Evolutionary conservation across 2,329 filamentous ascomycete species (phyloP), one percentile per base, ranked within the genome.

Genomic region (Polytolypa hystricis): DNA sequence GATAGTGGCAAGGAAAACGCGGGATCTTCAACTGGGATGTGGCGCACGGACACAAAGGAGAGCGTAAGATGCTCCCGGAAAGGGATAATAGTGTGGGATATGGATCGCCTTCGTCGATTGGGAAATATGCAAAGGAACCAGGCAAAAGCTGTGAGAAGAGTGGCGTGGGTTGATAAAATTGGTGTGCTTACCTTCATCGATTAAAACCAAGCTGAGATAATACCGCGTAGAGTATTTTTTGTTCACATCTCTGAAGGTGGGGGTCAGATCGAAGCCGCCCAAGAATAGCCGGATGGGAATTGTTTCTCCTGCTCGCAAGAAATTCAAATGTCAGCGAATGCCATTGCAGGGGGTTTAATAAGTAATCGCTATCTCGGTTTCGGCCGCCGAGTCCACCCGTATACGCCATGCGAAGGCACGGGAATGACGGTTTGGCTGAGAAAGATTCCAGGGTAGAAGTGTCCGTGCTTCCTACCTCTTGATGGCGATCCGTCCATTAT

Each of bases 401-500:
- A n/a, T 25, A 25, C 21, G 7, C 21, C 21, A 7, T n/a, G n/a
- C n/a, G 21, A 25, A n/a, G n/a, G n/a, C n/a, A 7, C n/a, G 7
- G 21, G 21, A 25, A n/a, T n/a, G n/a, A 7, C 7, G n/a, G 7
- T 25, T 7, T 25, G 21, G 7, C 21, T 7, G 21, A 25, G n/a
- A 25, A 7, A 25, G 7, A 25, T 7, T 25, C 21, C 7, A 7
- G 21, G n/a, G 21, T n/a, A 7, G 21, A 25, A 25, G 7, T 25
- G 21, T 7, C 21, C n/a, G 21, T n/a, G 16, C 6, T 32, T 48
- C 67, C 73, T 78, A 73, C 84, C 86, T 68, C 91, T 74, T 36
- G 87, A 95, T 21, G 91, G 91, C n/a, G 89, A 96, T 42, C 91
- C 91, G 58, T 98, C 91, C 91, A 98, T 98, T 56, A 98, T 98